A percentile compares a stretch with the other conserved stretches of the same genome.
These are phyloP conservation scores for Schwanniomyces polymorphus DNA, from an alignment of 805 yeast genomes.

Conservation along the genomic window DNA sequence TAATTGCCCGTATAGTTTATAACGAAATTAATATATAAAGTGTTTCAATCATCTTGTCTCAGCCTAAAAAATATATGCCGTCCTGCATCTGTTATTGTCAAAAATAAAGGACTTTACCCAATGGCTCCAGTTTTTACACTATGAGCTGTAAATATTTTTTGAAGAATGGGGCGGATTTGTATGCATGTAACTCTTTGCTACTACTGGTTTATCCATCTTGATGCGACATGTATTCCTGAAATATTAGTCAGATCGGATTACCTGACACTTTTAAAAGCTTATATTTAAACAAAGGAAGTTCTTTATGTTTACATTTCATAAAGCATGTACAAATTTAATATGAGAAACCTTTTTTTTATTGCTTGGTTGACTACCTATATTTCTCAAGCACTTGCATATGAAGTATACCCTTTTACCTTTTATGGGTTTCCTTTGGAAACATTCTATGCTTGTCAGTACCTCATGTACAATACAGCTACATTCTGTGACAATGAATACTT, in stretches of 20 bases:
- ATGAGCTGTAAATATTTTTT: neutral
- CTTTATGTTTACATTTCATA: neutral
- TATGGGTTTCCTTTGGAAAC: neutral
- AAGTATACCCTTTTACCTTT: neutral
- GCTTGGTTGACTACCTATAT: neutral
- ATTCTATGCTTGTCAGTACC: neutral
- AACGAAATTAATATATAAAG: too few relatives aligned
- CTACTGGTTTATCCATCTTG: neutral
- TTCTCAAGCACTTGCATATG: neutral
- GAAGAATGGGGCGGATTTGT: neutral
- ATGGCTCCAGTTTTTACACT: too few relatives aligned
- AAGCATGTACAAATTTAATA: too few relatives aligned
- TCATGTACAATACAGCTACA: neutral
- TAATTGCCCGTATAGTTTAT: too few relatives aligned
- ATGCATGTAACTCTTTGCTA: neutral
- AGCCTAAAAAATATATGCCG: neutral
- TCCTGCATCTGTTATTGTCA: neutral
- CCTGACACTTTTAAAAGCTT: neutral
- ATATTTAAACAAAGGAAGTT: neutral
- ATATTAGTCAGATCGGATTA: neutral
- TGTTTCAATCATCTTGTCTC: neutral
- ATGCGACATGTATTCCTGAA: neutral
- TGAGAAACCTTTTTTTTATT: neutral
- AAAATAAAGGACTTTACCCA: neutral
- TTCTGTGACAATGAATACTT: neutral